A percentile compares a stretch with the other conserved stretches of the same genome.
Evolutionary conservation across 495 filamentous ascomycete species (phyloP).

Genomic region (Cladorrhinum samala): DNA sequence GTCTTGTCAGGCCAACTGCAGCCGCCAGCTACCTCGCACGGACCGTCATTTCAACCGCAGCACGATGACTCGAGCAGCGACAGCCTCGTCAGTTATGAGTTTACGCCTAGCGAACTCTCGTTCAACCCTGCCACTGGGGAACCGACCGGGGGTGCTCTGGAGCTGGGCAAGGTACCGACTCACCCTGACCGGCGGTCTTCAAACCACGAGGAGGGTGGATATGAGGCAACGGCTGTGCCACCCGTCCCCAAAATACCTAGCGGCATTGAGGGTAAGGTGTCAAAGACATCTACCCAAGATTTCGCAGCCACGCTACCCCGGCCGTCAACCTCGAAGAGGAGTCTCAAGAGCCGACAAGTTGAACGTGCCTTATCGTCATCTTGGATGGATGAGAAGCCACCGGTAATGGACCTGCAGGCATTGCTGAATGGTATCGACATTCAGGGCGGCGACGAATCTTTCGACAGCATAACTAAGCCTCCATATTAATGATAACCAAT

Average conservation of each 20-base stretch:
- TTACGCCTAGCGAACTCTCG: conserved; percentile 47
- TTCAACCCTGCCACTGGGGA: conserved; percentile 35
- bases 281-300: conserved; percentile 12
- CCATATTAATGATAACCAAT: conserved; percentile 30
- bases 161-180: conserved; percentile 15
- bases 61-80: conserved; percentile 47
- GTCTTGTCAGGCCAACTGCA: conserved; percentile 53
- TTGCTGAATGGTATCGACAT: conserved; percentile 44
- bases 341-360: conserved; percentile 33
- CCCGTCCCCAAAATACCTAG: conserved; percentile 39
- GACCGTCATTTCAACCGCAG: conserved; percentile 7
- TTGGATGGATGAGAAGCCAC: conserved; percentile 25
- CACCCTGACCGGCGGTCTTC: conserved; percentile 20
- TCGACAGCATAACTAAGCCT: conserved; percentile 37
- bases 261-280: conserved; percentile 16
- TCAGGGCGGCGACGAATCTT: conserved; percentile 32
- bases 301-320: conserved; percentile 17
- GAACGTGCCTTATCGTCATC: conserved; percentile 31
- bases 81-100: conserved; percentile 54
- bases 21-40: conserved; percentile 21
- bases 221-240: conserved; percentile 27
- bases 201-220: conserved; percentile 21
- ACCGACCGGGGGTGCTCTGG: conserved; percentile 11
- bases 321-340: conserved; percentile 29
- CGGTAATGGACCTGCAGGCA: conserved; percentile 39